Percentiles rank a stretch among this genome's conserved stretches.
phyloP scores from a whole-genome alignment of 495 filamentous ascomycete genomes.

The Eremomyces bilateralis region DNA sequence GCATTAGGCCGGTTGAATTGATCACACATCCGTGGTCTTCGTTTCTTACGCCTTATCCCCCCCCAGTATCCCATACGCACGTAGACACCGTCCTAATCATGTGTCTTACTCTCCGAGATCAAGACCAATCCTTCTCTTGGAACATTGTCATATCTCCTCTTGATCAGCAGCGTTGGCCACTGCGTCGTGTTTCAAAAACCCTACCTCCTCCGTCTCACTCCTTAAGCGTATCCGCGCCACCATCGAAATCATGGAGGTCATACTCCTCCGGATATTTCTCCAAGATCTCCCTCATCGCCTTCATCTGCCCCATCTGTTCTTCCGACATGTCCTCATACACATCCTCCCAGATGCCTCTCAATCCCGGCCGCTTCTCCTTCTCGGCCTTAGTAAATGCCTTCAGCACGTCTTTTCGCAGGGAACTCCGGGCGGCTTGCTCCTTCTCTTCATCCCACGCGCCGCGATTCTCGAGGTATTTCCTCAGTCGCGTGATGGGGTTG shows the following conservation, averaged over 20 bases:
- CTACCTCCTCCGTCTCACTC: too few relatives aligned
- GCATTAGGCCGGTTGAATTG: too few relatives aligned
- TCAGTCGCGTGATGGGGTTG: slow-evolving; percentile 75
- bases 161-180: too few relatives aligned
- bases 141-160: too few relatives aligned
- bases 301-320: slow-evolving; percentile 60
- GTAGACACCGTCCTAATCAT: too few relatives aligned
- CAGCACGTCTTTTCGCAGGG: slow-evolving; percentile 49
- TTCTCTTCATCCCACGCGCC: slow-evolving; percentile 65
- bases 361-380: slow-evolving; percentile 65
- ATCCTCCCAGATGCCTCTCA: slow-evolving; percentile 63
- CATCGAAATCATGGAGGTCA: slow-evolving; percentile 58
- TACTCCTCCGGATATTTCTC: slow-evolving; percentile 88
- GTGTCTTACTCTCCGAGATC: too few relatives aligned
- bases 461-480: slow-evolving; percentile 77
- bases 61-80: too few relatives aligned
- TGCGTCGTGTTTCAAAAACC: too few relatives aligned
- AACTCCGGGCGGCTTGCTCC: slow-evolving; percentile 49
- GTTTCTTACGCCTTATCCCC: too few relatives aligned
- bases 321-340: slow-evolving; percentile 75
- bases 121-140: too few relatives aligned
- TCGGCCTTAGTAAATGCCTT: slow-evolving; percentile 75
- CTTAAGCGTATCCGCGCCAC: slow-evolving; percentile 42
- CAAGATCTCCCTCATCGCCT: slow-evolving; percentile 49
- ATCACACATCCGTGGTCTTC: too few relatives aligned